Conservation (phyloP, 495 filamentous ascomycete species). For the Neurospora intermedia region DNA sequence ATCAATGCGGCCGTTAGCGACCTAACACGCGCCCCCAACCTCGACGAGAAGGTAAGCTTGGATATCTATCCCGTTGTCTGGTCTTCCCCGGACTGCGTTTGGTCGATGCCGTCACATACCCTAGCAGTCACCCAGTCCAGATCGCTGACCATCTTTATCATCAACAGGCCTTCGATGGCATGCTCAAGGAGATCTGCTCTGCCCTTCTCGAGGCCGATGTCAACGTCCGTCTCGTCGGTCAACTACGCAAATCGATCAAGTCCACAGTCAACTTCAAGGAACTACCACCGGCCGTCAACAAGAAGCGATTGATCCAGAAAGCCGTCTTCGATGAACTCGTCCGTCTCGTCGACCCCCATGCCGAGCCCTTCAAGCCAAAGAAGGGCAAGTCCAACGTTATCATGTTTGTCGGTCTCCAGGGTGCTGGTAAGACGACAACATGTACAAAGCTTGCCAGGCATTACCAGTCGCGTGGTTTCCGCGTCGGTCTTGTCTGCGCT, state of each 20-base stretch:
- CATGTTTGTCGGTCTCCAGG: conserved; percentile 98
- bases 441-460: conserved; percentile 96
- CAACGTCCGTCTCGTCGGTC: conserved; percentile 87
- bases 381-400: conserved; percentile 95
- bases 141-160: conserved; percentile 2
- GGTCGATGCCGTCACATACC: not conserved
- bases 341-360: conserved; percentile 88
- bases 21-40: conserved; percentile 78
- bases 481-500: conserved; percentile 87
- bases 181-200: conserved; percentile 94
- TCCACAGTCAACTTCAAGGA: conserved; percentile 86
- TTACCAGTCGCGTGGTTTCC: conserved; percentile 91
- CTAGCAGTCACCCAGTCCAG: not conserved
- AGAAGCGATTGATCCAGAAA: conserved; percentile 97
- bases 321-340: conserved; percentile 96
- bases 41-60: conserved; percentile 80
- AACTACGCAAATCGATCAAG: conserved; percentile 88
- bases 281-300: conserved; percentile 78
- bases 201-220: conserved; percentile 93
- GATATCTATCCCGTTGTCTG: not conserved
- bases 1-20: conserved; percentile 95
- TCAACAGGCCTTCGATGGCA: conserved; percentile 80
- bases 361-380: conserved; percentile 91
- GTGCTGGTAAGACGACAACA: conserved; percentile 93
- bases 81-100: not conserved